Percentiles rank a stretch among this genome's conserved stretches.
phyloP scores from a whole-genome alignment of 139 green algal species.

The Desmodesmus armatus region DNA sequence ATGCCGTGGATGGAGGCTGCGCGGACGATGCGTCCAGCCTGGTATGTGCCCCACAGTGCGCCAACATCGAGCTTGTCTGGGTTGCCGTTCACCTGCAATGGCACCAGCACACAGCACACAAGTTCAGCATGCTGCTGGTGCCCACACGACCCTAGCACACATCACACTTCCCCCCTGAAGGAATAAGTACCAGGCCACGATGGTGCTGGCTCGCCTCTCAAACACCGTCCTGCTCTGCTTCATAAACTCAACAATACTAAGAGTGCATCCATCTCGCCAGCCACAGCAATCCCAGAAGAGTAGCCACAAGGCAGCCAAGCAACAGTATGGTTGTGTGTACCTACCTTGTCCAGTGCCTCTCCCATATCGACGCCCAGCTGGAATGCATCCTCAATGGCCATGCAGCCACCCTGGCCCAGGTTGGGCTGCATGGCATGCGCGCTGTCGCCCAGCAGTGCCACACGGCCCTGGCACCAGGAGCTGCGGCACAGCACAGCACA shows the following conservation, averaged over 20 bases:
- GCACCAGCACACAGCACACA: background rate
- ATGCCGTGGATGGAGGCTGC: constrained; percentile 92
- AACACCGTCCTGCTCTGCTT: too few relatives aligned
- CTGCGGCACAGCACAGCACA: too few relatives aligned
- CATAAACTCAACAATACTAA: too few relatives aligned
- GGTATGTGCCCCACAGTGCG: constrained; percentile 63
- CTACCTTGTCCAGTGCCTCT: constrained; percentile 43
- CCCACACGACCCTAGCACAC: background rate
- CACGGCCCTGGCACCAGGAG: constrained; percentile 83
- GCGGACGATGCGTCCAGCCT: constrained; percentile 78
- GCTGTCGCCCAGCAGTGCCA: constrained; percentile 94
- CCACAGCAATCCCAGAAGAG: too few relatives aligned
- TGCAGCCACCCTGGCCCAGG: constrained; percentile 96
- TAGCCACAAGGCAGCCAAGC: background rate
- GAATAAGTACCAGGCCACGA: too few relatives aligned
- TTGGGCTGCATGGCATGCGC: constrained; percentile 99
- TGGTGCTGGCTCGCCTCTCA: too few relatives aligned
- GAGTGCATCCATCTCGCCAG: too few relatives aligned
- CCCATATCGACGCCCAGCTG: constrained; percentile 75
- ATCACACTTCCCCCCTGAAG: too few relatives aligned
- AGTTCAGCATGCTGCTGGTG: too few relatives aligned
- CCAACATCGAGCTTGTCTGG: constrained; percentile 27
- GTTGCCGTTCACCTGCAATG: constrained; percentile 4
- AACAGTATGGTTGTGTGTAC: too few relatives aligned
- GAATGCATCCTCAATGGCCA: constrained; percentile 94